Evolutionary conservation across 768 basidiomycete species (phyloP).

Genomic region (Cyathus striatus): DNA sequence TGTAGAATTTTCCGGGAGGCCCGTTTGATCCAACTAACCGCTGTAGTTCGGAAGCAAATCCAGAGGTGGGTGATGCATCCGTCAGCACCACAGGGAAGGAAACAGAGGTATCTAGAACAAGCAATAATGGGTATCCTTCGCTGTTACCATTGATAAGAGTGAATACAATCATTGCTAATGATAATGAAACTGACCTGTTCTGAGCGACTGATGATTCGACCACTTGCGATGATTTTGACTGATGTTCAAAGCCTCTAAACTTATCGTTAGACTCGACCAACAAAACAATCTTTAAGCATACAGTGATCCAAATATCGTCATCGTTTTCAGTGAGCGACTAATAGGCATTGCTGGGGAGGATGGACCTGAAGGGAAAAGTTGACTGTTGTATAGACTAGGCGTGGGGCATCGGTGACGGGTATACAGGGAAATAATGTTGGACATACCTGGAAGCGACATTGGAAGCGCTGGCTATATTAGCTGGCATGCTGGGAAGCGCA

Average conservation of each 20-base stretch:
- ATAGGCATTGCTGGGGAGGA: background rate
- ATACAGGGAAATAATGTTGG: conserved; percentile 23
- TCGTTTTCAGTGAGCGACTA: conserved; percentile 34
- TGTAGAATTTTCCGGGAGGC: conserved; percentile 61
- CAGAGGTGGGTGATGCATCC: conserved; percentile 26
- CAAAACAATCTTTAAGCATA: conserved; percentile 23
- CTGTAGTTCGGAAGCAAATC: conserved; percentile 31
- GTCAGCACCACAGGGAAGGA: conserved; percentile 45
- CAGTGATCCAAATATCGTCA: conserved; percentile 70
- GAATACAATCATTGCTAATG: too few relatives aligned
- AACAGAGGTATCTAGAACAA: conserved; percentile 37
- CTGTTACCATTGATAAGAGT: too few relatives aligned
- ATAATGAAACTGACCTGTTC: too few relatives aligned
- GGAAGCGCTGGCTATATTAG: too few relatives aligned
- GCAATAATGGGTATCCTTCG: too few relatives aligned
- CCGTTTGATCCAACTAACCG: conserved; percentile 31
- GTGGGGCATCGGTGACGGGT: conserved; percentile 34
- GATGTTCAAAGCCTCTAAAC: conserved; percentile 31
- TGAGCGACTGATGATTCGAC: too few relatives aligned
- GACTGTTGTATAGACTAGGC: too few relatives aligned
- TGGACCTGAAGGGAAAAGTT: conserved; percentile 4
- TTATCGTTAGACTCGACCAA: conserved; percentile 5
- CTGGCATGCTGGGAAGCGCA: too few relatives aligned
- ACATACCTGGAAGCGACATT: too few relatives aligned
- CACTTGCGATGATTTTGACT: too few relatives aligned